These are phyloP conservation scores for Fomitopsis palustris DNA, from an alignment of 1,284 basidiomycete genomes.

Conservation along the genomic window DNA sequence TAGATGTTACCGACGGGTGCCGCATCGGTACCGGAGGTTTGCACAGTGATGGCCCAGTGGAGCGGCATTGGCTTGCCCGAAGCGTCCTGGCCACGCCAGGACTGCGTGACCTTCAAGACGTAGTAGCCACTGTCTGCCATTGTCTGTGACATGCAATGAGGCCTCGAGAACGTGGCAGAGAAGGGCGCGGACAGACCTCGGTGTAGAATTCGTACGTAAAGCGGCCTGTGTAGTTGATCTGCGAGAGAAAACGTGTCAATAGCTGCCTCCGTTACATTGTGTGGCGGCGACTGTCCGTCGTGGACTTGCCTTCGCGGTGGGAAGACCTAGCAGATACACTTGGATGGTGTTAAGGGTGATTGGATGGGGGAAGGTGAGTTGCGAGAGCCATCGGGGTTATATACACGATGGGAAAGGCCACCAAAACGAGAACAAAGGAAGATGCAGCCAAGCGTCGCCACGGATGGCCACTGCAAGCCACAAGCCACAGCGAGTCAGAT, in stretches of 20 bases:
- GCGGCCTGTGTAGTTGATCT: background rate
- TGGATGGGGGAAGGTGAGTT: background rate
- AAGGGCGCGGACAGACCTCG: background rate
- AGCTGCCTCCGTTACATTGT: background rate
- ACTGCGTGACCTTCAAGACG: constrained; percentile 16
- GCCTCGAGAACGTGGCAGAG: background rate
- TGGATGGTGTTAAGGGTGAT: background rate
- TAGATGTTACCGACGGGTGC: constrained; percentile 15
- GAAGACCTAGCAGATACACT: background rate
- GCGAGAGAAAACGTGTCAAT: background rate
- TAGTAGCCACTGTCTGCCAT: constrained; percentile 13
- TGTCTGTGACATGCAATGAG: background rate
- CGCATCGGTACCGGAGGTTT: constrained; percentile 14
- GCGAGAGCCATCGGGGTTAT: background rate
- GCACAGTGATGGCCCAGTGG: constrained; percentile 20
- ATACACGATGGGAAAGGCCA: background rate
- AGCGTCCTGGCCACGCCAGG: constrained; percentile 19
- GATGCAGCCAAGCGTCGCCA: background rate
- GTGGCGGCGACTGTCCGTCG: background rate
- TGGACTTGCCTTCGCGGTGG: background rate
- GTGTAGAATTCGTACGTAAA: background rate
- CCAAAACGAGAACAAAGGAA: background rate
- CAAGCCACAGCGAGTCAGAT: background rate
- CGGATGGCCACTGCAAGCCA: background rate
- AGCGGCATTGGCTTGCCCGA: constrained; percentile 15